Base-by-base conservation (phyloP, 768 basidiomycete genomes). In the Agaricus subrufescens region DNA sequence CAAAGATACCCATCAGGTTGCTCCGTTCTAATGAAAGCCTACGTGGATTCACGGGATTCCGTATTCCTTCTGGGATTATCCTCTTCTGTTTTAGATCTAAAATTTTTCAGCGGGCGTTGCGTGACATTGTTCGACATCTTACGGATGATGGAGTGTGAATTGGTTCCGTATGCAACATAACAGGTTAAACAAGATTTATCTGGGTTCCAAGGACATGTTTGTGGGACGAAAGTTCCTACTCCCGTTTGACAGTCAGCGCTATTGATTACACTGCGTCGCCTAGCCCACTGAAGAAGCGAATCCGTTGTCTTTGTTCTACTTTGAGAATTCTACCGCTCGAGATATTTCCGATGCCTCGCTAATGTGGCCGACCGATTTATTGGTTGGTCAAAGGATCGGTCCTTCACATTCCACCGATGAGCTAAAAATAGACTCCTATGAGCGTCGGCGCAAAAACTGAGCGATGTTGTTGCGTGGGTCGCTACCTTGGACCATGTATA, bases 31-130 rank as follows among this genome's bases (percentile, higher is more conserved):
- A 42, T 19, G 30, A n/a, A 26, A 42, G 38, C 40, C 43, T 26
- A 42, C 27, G 43, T 26, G 46, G 47, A 49, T 49, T 37, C 47
- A 44, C 34, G 40, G 40, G 54, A 56, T 56, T 37, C 23, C 47
- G 10, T 42, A 25, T 42, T 19, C 27, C 15, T 29, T 23, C n/a
- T n/a, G 6, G 47, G 39, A 44, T 34, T 14, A 25, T 12, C 30
- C 30, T 46, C 11, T 15, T 15, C 12, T 5, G 19, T 34, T 45
- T 30, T 19, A 37, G 42, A 26, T 23, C 19, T 46, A 44, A 11
- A 53, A 34, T 19, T 14, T 19, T 30, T 15, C 30, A 15, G 10
- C 25, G 5, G 30, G 14, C 38, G 23, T 14, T 39, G 0, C 10
- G 29, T 52, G 54, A 47, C 46, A 31, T 23, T 11, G 47, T 50